Conservation (phyloP, 129 eudicot species). For the Smallanthus sonchifolius region DNA sequence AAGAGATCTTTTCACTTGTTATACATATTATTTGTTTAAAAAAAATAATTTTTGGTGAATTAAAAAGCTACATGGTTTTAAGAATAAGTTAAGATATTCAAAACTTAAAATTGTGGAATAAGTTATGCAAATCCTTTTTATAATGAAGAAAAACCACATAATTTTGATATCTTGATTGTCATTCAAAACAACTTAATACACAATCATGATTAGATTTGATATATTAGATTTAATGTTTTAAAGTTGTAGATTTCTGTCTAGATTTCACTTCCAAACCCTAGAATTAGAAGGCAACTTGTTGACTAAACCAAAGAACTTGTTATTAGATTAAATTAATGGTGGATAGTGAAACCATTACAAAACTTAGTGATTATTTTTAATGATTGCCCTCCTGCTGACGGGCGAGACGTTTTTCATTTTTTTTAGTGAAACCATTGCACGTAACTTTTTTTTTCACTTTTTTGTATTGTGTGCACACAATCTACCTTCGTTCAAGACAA, state of each 20-base stretch:
- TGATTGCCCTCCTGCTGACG: too few relatives aligned
- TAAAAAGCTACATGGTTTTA: neutral
- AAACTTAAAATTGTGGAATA: neutral
- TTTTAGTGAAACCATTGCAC: too few relatives aligned
- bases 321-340: too few relatives aligned
- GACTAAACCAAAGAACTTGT: neutral
- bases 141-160: neutral
- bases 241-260: neutral
- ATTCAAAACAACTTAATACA: neutral
- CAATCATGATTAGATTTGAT: neutral
- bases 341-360: too few relatives aligned
- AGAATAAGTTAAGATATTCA: neutral
- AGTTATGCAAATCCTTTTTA: neutral
- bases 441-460: too few relatives aligned
- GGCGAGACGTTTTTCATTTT: too few relatives aligned
- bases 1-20: constrained; percentile 1
- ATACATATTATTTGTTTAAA: neutral
- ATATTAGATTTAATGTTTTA: too few relatives aligned
- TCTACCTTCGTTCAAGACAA: too few relatives aligned
- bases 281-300: neutral
- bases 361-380: too few relatives aligned
- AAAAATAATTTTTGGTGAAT: neutral
- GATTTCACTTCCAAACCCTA: neutral
- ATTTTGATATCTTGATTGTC: neutral
- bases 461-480: too few relatives aligned